Base-by-base conservation (phyloP, 2,329 filamentous ascomycete species). In the Didymella lethalis region DNA sequence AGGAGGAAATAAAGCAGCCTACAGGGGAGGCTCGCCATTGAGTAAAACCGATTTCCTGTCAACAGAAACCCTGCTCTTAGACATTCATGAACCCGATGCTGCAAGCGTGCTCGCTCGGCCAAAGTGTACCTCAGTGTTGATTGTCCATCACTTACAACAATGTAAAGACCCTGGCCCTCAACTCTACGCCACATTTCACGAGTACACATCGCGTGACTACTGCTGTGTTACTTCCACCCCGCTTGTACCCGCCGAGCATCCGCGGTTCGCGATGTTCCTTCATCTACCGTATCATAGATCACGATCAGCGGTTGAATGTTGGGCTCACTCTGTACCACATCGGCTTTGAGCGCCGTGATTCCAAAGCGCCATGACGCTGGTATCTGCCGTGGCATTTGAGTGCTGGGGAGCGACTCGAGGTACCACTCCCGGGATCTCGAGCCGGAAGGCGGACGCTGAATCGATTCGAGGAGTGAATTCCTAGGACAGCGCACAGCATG, bases 161-260 rank as follows among this genome's bases (percentile, higher is more conserved):
- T 7, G 23, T 20, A 23, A 23, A 23, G 23, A 23, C 2, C 23
- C 25, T 11, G 16, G 20, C 14, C 14, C 14, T n/a, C 12, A 7
- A 18, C 23, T 18, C 23, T 32, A 32, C 31, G 31, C 31, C 12
- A 32, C 12, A 4, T 31, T 31, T 11, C 10, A 31, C 29, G 10
- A 31, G 3, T 31, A 7, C 14, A 16, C 23, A 28, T 20, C 40
- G 31, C 23, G 23, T 23, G 31, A 7, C 16, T 38, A 38, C 41
- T 52, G 49, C 49, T 29, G 49, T 52, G 49, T 52, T 7, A 52
- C 49, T 41, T 23, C 29, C 41, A 41, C 16, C 38, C 32, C 43
- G 14, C 38, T 11, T 41, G 47, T 47, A 41, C 34, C 26, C 32
- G 16, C 51, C 51, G 51, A 54, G 43, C 41, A 54, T 47, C 43